Conservation (phyloP, 176 grass and related monocot genomes). For the Themeda triandra region DNA sequence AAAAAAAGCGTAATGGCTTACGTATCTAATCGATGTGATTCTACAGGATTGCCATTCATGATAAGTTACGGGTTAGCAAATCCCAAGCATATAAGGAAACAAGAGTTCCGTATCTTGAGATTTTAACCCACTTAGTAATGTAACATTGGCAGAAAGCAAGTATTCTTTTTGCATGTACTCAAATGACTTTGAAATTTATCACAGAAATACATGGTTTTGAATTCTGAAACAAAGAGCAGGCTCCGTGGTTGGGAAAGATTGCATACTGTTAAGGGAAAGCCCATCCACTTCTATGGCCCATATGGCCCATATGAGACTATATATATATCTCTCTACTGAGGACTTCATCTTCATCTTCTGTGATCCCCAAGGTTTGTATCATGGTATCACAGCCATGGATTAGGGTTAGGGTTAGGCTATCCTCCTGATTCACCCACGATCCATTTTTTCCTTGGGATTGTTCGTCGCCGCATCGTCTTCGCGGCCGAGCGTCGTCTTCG, state of each 20-base stretch:
- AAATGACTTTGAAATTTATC: slow-evolving; percentile 17
- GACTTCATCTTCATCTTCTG: no score
- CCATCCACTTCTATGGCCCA: no score
- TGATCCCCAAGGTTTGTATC: no score
- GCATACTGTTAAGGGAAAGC: no score
- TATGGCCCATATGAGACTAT: no score
- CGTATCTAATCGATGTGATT: neutral
- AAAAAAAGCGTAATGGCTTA: neutral
- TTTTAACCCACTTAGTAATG: neutral
- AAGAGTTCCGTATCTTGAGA: neutral
- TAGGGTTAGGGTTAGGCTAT: no score
- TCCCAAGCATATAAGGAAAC: neutral
- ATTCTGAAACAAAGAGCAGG: slow-evolving; percentile 14
- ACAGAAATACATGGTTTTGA: slow-evolving; percentile 8
- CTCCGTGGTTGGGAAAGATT: neutral
- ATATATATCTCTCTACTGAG: no score
- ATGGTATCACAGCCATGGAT: no score
- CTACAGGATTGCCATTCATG: neutral
- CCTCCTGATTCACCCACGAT: no score
- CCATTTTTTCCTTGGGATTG: no score
- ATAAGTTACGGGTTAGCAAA: neutral
- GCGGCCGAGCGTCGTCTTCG: no score
- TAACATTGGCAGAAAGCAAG: slow-evolving; percentile 2
- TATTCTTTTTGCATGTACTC: slow-evolving; percentile 31
- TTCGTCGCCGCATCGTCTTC: no score